Conservation (phyloP, 306 rosid genomes). For the Notholithocarpus densiflorus region DNA sequence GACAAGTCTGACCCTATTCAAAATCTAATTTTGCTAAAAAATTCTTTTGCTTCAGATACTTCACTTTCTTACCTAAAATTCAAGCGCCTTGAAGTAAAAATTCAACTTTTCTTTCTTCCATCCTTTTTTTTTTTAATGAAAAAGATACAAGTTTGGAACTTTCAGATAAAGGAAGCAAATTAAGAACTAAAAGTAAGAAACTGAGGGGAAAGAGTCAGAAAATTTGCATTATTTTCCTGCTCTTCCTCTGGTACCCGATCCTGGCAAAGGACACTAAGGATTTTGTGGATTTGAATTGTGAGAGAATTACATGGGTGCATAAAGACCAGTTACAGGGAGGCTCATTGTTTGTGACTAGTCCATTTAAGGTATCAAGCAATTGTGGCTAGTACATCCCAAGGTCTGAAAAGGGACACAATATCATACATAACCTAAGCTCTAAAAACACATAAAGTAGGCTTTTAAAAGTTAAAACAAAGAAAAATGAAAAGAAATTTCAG, state of each 20-base stretch:
- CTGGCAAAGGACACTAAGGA: no score
- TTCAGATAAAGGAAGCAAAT: neutral
- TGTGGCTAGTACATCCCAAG: no score
- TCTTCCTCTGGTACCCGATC: neutral
- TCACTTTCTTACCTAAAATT: neutral
- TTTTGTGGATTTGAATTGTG: no score
- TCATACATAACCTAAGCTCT: neutral
- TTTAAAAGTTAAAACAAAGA: neutral
- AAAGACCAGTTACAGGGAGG: no score
- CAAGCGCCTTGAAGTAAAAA: neutral
- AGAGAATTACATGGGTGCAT: no score
- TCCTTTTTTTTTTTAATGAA: neutral
- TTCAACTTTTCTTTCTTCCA: neutral
- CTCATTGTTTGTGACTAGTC: no score
- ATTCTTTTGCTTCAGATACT: neutral
- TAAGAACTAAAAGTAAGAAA: neutral
- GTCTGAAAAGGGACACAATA: neutral
- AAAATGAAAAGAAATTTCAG: neutral
- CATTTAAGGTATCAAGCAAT: no score
- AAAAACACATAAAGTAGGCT: neutral
- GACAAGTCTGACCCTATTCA: neutral
- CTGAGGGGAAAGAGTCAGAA: neutral
- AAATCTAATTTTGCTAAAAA: neutral
- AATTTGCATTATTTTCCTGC: neutral
- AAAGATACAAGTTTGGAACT: neutral